Evolutionary conservation across 331 rosid species (phyloP).

Genomic region (Acacia pycnantha): DNA sequence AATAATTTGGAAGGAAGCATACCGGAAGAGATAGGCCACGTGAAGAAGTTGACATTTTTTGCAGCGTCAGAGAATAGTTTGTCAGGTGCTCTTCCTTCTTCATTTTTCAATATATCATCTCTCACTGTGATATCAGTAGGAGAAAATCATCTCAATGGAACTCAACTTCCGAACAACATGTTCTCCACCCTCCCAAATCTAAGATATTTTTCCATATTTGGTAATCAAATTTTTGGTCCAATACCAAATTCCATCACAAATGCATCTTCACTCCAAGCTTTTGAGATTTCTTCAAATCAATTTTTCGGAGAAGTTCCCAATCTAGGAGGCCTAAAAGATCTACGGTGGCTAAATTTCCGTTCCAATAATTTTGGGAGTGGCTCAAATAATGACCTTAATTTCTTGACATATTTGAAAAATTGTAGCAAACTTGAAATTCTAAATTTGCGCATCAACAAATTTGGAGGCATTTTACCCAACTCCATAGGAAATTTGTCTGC

Average conservation of each 20-base stretch:
- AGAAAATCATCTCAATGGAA: too few species aligned
- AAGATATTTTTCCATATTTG: rapidly evolving
- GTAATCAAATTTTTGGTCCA: slow-evolving; percentile 14
- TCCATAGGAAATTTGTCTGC: too few species aligned
- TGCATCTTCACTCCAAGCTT: too few species aligned
- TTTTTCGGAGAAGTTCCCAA: not conserved
- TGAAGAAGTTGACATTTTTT: not conserved
- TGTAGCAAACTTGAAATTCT: too few species aligned
- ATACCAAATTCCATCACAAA: too few species aligned
- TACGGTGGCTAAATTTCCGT: not conserved
- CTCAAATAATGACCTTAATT: too few species aligned
- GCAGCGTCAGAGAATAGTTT: not conserved
- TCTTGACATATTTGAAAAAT: too few species aligned
- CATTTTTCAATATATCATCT: slow-evolving; percentile 32
- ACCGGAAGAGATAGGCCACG: not conserved
- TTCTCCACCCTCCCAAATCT: slow-evolving; percentile 26
- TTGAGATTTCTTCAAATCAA: not conserved
- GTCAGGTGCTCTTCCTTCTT: slow-evolving; percentile 6
- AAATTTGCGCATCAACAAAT: rapidly evolving
- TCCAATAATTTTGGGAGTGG: not conserved
- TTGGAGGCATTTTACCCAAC: too few species aligned
- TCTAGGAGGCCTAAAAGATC: not conserved
- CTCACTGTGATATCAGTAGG: not conserved
- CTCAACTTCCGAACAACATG: slow-evolving; percentile 25
- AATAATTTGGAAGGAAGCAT: not conserved